Base-by-base conservation (phyloP, 192 early-diverging fungal genomes). In the Coemansia biformis region DNA sequence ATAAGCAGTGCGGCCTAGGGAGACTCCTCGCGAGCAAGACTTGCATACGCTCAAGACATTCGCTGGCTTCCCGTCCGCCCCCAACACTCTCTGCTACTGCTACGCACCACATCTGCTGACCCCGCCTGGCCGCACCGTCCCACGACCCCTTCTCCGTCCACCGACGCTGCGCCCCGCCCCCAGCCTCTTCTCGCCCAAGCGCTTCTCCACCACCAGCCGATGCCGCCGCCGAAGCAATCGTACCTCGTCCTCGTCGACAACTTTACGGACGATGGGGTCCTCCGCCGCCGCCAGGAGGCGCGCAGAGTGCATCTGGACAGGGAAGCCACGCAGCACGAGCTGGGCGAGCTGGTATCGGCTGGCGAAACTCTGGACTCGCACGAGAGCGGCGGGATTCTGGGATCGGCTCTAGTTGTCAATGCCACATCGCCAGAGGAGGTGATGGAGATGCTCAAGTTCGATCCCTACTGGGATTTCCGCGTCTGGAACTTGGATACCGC, bases 281-380 rank as follows among this genome's bases (percentile, higher is more conserved):
- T 69, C 5, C 51, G 40, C 8, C 70, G 80, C 22, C 65, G 80
- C 0, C 22, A 68, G 19, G 45, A 51, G 8, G 71, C 54, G 4
- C 66, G 83, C 12, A 30, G 36, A 8, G 43, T 38, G 22, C 83
- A 84, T 37, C 41, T 84, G 18, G 66, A 37, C 6, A 56, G 52
- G 2, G 75, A 76, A 1, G 42, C 48, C 11, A 49, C 43, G 14
- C 39, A 52, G 13, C 61, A 63, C 28, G 46, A 63, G 21, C 38
- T 22, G 5, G 77, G 76, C n/a, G 10, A 41, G 1, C 28, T 79
- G 2, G 43, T 79, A 6, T 45, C 57, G 1, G 82, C 73, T 19
- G 82, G 82, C 10, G 79, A 79, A 1, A 50, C 79, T 9, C 52
- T 84, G 19, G 61, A 77, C 24, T 66, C 72, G n/a, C 73, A 78